A percentile compares a stretch with the other conserved stretches of the same genome.
phyloP scores from a whole-genome alignment of 2,329 filamentous ascomycete genomes.

The Diplodia corticola region DNA sequence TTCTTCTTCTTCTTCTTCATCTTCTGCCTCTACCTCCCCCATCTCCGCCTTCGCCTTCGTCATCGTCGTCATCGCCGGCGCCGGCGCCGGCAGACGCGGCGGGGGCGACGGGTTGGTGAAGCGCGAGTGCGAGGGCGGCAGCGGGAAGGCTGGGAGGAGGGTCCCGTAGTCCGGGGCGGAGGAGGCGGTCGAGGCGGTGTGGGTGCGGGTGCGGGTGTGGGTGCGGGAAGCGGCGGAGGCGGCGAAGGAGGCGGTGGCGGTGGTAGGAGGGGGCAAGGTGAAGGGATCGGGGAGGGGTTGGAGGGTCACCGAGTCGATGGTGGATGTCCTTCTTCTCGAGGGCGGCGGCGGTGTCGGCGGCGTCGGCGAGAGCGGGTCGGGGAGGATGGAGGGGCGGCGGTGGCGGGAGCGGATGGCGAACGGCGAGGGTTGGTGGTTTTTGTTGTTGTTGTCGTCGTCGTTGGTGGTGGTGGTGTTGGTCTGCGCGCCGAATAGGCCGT shows the following conservation, averaged over 20 bases:
- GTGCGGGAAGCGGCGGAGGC: background rate
- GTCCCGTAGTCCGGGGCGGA: background rate
- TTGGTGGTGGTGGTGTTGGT: background rate
- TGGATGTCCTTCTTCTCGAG: background rate
- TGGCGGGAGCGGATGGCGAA: background rate
- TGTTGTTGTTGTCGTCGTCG: background rate
- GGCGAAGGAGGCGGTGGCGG: background rate
- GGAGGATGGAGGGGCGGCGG: background rate
- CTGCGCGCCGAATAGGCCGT: background rate
- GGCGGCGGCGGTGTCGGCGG: background rate
- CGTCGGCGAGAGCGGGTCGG: background rate
- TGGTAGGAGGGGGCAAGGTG: background rate
- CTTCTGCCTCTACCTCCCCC: background rate
- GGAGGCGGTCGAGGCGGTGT: background rate
- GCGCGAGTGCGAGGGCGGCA: constrained; percentile 7
- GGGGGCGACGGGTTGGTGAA: background rate
- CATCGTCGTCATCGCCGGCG: background rate
- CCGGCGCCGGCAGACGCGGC: background rate
- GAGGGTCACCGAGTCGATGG: background rate
- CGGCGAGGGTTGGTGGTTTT: background rate
- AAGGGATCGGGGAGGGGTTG: background rate
- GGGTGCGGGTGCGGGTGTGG: background rate
- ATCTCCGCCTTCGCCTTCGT: background rate
- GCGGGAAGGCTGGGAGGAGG: background rate
- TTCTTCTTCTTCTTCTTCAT: background rate